Conservation (phyloP, 2,329 filamentous ascomycete genomes). For the Talaromyces funiculosus region DNA sequence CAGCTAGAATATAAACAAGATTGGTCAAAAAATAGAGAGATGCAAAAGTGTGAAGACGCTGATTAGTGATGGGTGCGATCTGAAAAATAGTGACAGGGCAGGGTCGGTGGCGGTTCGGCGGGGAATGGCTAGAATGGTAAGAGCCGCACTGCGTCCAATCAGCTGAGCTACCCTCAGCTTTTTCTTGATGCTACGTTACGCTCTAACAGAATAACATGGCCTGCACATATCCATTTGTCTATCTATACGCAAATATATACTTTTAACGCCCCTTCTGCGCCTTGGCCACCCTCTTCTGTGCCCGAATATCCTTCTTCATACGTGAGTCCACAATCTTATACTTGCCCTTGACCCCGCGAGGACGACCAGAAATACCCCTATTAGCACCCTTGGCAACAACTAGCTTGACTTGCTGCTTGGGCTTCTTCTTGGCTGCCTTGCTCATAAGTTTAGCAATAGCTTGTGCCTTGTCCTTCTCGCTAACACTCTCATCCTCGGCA, state of each 20-base stretch:
- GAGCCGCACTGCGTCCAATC: neutral
- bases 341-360: constrained; percentile 85
- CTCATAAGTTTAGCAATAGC: constrained; percentile 76
- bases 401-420: constrained; percentile 73
- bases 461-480: constrained; percentile 90
- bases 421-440: constrained; percentile 80
- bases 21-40: constrained; percentile 6
- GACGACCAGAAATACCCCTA: constrained; percentile 76
- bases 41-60: neutral
- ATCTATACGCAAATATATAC: neutral
- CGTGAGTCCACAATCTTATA: constrained; percentile 96
- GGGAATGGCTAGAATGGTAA: neutral
- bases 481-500: constrained; percentile 83
- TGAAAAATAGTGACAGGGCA: constrained; percentile 3
- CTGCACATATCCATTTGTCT: neutral
- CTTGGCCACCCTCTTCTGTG: constrained; percentile 74
- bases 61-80: neutral
- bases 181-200: neutral
- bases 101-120: constrained; percentile 8
- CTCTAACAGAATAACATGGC: neutral
- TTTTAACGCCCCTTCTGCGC: constrained; percentile 46
- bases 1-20: constrained; percentile 13
- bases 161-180: neutral
- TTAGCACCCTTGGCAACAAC: constrained; percentile 84
- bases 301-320: constrained; percentile 93